Evolutionary conservation across 768 basidiomycete genomes (phyloP).

Genomic region (Tylopilus vinaceipallidus): DNA sequence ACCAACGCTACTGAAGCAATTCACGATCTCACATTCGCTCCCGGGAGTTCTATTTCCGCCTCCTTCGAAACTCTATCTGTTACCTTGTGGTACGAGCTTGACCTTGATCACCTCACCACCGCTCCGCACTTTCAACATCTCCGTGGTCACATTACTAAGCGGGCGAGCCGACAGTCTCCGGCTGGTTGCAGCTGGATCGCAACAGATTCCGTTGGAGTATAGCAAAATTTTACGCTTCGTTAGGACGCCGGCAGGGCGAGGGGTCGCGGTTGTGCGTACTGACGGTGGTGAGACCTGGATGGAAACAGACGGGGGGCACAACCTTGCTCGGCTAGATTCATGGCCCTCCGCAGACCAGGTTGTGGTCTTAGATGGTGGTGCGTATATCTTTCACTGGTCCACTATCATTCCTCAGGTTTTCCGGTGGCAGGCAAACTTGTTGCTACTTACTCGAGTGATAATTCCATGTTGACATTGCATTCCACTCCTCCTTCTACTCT

Average conservation of each 20-base stretch:
- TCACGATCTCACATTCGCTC: conserved; percentile 65
- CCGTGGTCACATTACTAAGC: conserved; percentile 61
- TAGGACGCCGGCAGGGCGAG: conserved; percentile 76
- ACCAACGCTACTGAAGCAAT: conserved; percentile 76
- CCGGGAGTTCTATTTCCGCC: conserved; percentile 46
- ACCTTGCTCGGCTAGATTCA: conserved; percentile 44
- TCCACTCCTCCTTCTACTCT: conserved; percentile 43
- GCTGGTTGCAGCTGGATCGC: conserved; percentile 40
- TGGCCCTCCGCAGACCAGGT: conserved; percentile 63
- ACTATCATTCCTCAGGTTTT: conserved; percentile 8
- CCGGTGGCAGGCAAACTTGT: conserved; percentile 45
- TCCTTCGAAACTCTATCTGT: conserved; percentile 51
- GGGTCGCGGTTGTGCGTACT: conserved; percentile 62
- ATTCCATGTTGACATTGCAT: conserved; percentile 51
- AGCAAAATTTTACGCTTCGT: conserved; percentile 59
- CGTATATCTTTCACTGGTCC: conserved; percentile 13
- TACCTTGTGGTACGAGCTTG: conserved; percentile 47
- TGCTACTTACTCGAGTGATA: conserved; percentile 56
- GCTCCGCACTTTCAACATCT: conserved; percentile 57
- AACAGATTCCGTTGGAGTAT: conserved; percentile 45
- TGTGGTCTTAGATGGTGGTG: conserved; percentile 70
- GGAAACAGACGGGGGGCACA: conserved; percentile 45
- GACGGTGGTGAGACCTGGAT: conserved; percentile 67
- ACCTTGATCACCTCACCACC: conserved; percentile 69
- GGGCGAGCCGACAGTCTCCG: conserved; percentile 52